Conservation (phyloP, 306 rosid species). For the Malus orientalis region DNA sequence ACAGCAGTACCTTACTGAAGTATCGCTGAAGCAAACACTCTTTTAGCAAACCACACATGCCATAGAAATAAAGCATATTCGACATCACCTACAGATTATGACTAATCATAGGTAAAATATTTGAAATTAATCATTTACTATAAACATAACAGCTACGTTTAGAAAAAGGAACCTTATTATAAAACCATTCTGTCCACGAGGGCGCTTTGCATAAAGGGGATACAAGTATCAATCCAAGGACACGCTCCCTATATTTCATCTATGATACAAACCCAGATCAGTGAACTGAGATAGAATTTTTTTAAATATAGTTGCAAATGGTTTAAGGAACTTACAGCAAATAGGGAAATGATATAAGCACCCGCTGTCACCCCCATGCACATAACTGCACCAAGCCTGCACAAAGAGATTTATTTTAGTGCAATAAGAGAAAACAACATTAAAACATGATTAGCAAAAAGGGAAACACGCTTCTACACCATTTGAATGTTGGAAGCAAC, state of each 20-base stretch:
- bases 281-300: neutral
- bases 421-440: conserved; percentile 7
- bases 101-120: conserved; percentile 13
- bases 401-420: conserved; percentile 17
- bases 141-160: neutral
- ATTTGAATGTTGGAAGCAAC: neutral
- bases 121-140: neutral
- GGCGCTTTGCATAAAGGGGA: conserved; percentile 90
- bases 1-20: conserved; percentile 71
- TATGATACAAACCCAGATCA: conserved; percentile 22
- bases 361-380: conserved; percentile 97
- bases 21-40: conserved; percentile 86
- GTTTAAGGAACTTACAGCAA: conserved; percentile 57
- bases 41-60: conserved; percentile 72
- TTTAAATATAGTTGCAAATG: neutral
- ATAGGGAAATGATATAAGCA: conserved; percentile 74
- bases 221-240: conserved; percentile 81
- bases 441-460: neutral
- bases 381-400: conserved; percentile 94
- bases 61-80: conserved; percentile 74
- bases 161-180: conserved; percentile 57
- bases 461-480: neutral
- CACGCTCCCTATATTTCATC: conserved; percentile 85
- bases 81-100: conserved; percentile 56
- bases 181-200: conserved; percentile 92